Evolutionary conservation across 371 early-diverging fungal genomes (phyloP), one percentile per base, ranked within the genome.

Genomic region (Encephalitozoon romaleae): DNA sequence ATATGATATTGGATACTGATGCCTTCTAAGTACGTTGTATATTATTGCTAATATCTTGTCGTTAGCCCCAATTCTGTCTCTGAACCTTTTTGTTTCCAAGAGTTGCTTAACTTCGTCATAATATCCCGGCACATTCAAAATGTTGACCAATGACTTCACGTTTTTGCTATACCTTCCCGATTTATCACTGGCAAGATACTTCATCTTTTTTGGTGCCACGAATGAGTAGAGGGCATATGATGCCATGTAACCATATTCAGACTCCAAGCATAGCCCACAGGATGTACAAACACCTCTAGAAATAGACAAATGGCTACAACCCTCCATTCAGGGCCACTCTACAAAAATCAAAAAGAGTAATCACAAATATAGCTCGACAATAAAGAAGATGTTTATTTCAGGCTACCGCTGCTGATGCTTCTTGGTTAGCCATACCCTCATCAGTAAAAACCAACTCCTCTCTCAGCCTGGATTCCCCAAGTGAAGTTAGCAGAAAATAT

Each of bases 401-500:
- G 2, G n/a, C 59, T 5, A 28, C 11, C 4, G 18, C 49, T n/a
- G 38, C 34, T 12, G 38, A 12, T 18, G 59, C 21, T 34, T 59
- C 59, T 8, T 59, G 59, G 32, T 12, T 41, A 42, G 32, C 12
- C 8, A 54, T 75, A 28, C 74, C 75, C 11, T 79, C 72, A 32
- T 71, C 74, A 23, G 78, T 77, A 11, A 82, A 63, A 28, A 64
- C 75, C 28, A 82, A 65, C 41, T 80, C 80, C 30, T 79, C 78
- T 38, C 74, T 70, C 9, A 85, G 71, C 49, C 45, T 68, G 67
- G 74, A 53, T 28, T 78, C 67, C 51, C 85, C 85, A 53, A 69
- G 69, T 9, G 74, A 59, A 11, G 79, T 85, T n/a, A 84, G 45
- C 8, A 79, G 76, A 41, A 72, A 80, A 54, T 84, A 85, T 15